Evolutionary conservation across 306 rosid species (phyloP).

Genomic region (Styphnolobium japonicum): DNA sequence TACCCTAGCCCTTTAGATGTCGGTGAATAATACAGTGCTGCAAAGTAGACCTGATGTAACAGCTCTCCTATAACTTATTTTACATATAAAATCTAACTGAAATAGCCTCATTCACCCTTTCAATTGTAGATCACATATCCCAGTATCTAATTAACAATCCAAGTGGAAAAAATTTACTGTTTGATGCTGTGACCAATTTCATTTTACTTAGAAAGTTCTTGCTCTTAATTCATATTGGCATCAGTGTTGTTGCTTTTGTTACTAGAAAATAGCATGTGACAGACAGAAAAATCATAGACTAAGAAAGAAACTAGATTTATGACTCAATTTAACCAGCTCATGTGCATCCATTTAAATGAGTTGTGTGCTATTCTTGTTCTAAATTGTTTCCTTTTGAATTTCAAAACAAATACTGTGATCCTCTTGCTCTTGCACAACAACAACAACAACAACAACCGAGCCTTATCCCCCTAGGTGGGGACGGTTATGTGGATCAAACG

Average conservation of each 20-base stretch:
- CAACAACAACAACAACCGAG: neutral
- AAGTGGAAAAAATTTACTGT: neutral
- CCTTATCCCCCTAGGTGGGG: neutral
- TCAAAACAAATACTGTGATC: neutral
- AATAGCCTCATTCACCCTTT: neutral
- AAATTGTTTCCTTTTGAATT: neutral
- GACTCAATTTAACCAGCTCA: neutral
- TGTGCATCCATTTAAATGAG: neutral
- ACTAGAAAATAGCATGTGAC: neutral
- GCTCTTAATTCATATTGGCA: neutral
- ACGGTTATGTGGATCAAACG: neutral
- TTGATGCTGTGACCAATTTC: neutral
- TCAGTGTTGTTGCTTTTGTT: neutral
- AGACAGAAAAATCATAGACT: neutral
- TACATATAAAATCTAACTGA: neutral
- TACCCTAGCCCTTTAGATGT: neutral
- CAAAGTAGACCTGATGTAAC: neutral
- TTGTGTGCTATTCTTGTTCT: neutral
- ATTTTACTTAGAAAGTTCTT: neutral
- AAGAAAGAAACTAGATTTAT: neutral
- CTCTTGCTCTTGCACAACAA: neutral
- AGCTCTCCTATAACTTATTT: neutral
- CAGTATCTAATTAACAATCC: neutral
- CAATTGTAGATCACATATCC: conserved; percentile 5
- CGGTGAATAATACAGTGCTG: neutral